Conservation (phyloP, 2,329 filamentous ascomycete genomes). For the Ceratocystis huliohia region DNA sequence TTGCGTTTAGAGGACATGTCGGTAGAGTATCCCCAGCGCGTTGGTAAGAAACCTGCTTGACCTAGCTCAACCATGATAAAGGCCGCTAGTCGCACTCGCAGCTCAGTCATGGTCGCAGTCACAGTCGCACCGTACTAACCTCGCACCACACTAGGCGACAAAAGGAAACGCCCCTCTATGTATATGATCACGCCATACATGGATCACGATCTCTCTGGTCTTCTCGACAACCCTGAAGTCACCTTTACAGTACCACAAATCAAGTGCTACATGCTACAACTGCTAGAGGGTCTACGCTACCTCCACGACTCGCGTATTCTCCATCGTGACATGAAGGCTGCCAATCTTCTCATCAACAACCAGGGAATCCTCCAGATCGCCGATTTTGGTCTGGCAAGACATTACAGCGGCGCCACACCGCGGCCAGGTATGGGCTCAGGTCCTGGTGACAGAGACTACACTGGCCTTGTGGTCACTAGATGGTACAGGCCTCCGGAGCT, state of each 20-base stretch:
- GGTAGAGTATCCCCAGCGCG: conserved; percentile 55
- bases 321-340: conserved; percentile 97
- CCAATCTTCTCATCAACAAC: conserved; percentile 94
- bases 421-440: conserved; percentile 67
- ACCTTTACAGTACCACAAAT: conserved; percentile 80
- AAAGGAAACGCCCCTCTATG: conserved; percentile 72
- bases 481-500: conserved; percentile 97
- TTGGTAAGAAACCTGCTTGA: conserved; percentile 39
- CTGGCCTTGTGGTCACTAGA: conserved; percentile 86
- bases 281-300: conserved; percentile 80
- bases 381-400: conserved; percentile 86
- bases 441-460: conserved; percentile 80
- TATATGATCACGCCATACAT: conserved; percentile 99
- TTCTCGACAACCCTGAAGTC: conserved; percentile 88
- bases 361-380: conserved; percentile 87
- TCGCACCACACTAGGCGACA: conserved; percentile 40
- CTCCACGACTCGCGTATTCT: conserved; percentile 82
- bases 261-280: conserved; percentile 93
- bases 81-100: too few relatives aligned
- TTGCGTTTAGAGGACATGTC: conserved; percentile 89
- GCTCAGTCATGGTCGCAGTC: background rate
- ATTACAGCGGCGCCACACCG: conserved; percentile 78
- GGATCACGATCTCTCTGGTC: conserved; percentile 95
- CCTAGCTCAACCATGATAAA: background rate
- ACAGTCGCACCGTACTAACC: background rate